Evolutionary conservation across 352 stramenopile genomes (phyloP), one percentile per base, ranked within the genome.

Genomic region (Thraustochytrium sp.): DNA sequence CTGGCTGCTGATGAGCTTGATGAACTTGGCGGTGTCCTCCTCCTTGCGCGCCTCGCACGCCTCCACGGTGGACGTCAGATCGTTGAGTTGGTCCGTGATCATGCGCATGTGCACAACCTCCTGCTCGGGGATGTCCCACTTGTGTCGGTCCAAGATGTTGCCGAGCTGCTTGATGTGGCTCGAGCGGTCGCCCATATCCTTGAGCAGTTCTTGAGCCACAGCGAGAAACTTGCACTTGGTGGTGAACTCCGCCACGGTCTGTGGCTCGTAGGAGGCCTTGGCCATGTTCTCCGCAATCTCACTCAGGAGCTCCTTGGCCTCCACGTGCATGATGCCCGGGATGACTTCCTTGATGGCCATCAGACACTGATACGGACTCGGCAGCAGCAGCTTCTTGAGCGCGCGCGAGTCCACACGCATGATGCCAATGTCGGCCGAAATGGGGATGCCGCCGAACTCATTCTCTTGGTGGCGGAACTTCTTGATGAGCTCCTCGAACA

Each of bases 41-140:
- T 97, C 93, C 38, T 97, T 89, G 38, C 95, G 90, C 18, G 89
- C 93, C 87, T 97, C 93, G 40, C 95, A 96, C 26, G 91, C 90
- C 3, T 92, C 93, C 1, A 96, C 88, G 0, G 92, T 95, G 4
- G 90, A 90, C 86, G 98, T 94, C 0, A 98, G 87, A 49, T 90
- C 91, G 38, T 92, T 82, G 0, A 98, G 91, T 5, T 94, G 91
- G 84, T 97, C 92, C 40, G 96, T 95, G 90, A 97, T 93, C 51
- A 98, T 91, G 62, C 96, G 92, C 64, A 98, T 94, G 78, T 96
- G 89, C 63, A 95, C 93, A 65, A 94, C 95, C 82, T 97, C 90
- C 34, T 97, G 89, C 42, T 98, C 94, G 0, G 93, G 92, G 2
- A 97, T 88, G 21, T 90, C 88, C 94, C 94, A 84, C n/a, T 84